Evolutionary conservation across 306 rosid species (phyloP), one percentile per base, ranked within the genome.

Genomic region (Quercus variabilis): DNA sequence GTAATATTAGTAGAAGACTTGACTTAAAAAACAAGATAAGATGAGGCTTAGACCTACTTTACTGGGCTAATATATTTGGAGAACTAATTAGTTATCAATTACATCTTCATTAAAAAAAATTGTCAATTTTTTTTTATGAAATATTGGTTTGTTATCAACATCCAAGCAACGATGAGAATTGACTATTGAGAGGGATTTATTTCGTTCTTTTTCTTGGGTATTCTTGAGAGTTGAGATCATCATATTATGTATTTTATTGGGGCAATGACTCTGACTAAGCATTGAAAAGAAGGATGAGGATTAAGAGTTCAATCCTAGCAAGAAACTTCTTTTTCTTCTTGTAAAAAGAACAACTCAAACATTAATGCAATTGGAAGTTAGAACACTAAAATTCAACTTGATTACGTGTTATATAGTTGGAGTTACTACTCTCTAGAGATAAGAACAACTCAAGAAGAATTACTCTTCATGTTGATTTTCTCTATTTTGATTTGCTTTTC

Each of bases 301-400:
- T 56, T 56, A 56, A 20, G 62, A 56, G n/a, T 6, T 56, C 25
- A 20, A 56, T 41, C 49, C 49, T 41, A 41, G 12, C 35, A 31
- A 31, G 35, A 31, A 31, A 31, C 1, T 31, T 31, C 4, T 31
- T 5, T 31, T 31, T 26, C 2, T 31, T 31, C 35, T 31, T 31
- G 5, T 31, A 31, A 31, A 31, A 31, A 4, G 8, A 2, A 41
- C 11, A 41, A 41, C 8, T 41, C 35, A 41, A 41, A 41, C 49
- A 41, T 41, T 41, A 41, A 41, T 41, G 49, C 49, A 41, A 6
- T 41, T 41, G 49, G 49, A 41, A 41, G 49, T 41, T 56, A 21
- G 62, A 56, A 19, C 25, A 5, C 25, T 3, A 2, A 56, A 19
- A 72, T 76, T 73, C 73, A 76, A 80, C 76, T 73, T 67, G 73